phyloP scores from a whole-genome alignment of 192 early-diverging fungal genomes.

The Gamsiella multidivaricata region DNA sequence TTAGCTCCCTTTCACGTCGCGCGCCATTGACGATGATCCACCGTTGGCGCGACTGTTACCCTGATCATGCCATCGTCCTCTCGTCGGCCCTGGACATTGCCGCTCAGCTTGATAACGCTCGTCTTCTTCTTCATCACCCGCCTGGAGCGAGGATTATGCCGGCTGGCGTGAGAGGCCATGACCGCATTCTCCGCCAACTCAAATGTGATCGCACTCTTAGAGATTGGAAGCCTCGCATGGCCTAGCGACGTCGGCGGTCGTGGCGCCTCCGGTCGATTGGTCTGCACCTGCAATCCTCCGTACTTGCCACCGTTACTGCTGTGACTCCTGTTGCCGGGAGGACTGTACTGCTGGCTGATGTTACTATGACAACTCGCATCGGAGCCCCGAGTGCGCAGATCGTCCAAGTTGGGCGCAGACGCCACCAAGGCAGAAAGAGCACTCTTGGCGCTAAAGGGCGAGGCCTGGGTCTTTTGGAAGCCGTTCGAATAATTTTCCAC shows the following conservation, averaged over 20 bases:
- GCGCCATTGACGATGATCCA: slow-evolving; percentile 23
- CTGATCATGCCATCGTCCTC: slow-evolving; percentile 50
- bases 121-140: slow-evolving; percentile 55
- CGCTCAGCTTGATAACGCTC: slow-evolving; percentile 48
- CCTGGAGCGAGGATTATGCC: slow-evolving; percentile 22
- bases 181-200: slow-evolving; percentile 24
- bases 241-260: neutral
- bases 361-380: neutral
- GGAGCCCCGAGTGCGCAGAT: slow-evolving; percentile 1
- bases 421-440: slow-evolving; percentile 26
- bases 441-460: slow-evolving; percentile 12
- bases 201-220: slow-evolving; percentile 28
- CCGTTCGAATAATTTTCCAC: neutral
- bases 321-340: neutral
- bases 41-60: slow-evolving; percentile 12
- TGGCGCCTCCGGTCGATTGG: slow-evolving; percentile 9
- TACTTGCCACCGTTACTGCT: slow-evolving; percentile 14
- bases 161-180: neutral
- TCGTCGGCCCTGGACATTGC: slow-evolving; percentile 46
- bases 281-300: slow-evolving; percentile 6
- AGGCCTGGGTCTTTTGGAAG: neutral
- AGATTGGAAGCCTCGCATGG: slow-evolving; percentile 11
- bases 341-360: neutral
- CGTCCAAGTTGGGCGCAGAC: slow-evolving; percentile 12
- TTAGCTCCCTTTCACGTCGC: neutral